Conservation (phyloP, 2,329 filamentous ascomycete species). For the Rutstroemia sp. region DNA sequence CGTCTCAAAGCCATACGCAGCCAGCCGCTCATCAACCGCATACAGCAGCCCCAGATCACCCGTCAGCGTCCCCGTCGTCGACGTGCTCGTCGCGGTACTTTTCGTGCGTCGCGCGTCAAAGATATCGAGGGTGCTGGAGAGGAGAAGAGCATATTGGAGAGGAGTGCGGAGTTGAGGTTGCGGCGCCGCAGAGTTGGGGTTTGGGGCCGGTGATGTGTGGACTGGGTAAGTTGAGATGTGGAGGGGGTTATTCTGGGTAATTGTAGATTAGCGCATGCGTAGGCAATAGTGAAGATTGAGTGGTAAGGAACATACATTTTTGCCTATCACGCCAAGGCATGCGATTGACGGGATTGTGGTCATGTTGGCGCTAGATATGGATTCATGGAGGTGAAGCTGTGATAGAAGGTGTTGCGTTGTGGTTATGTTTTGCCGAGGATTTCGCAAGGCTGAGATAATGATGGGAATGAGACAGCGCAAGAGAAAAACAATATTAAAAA, state of each 20-base stretch:
- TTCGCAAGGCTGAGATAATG: neutral
- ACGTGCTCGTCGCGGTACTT: slow-evolving; percentile 49
- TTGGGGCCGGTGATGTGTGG: neutral
- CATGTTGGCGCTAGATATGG: slow-evolving; percentile 29
- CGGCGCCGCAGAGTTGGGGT: slow-evolving; percentile 56
- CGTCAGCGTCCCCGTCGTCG: slow-evolving; percentile 60
- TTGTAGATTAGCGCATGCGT: neutral
- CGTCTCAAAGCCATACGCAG: slow-evolving; percentile 92
- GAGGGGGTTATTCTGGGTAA: slow-evolving; percentile 79
- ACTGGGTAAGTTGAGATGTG: slow-evolving; percentile 81
- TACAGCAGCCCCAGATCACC: slow-evolving; percentile 90
- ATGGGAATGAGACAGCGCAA: too few relatives aligned
- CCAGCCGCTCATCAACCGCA: slow-evolving; percentile 85
- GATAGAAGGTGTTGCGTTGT: slow-evolving; percentile 5
- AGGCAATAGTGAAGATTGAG: neutral
- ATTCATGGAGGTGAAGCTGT: neutral
- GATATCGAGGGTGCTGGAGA: slow-evolving; percentile 87
- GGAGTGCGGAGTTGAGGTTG: slow-evolving; percentile 71
- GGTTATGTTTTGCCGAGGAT: neutral
- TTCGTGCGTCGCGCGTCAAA: slow-evolving; percentile 74
- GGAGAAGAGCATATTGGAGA: slow-evolving; percentile 87
- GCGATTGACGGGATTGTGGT: slow-evolving; percentile 71
- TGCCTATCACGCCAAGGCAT: slow-evolving; percentile 88
- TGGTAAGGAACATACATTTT: slow-evolving; percentile 56
- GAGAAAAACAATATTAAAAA: too few relatives aligned